Conservation (phyloP, 78 protist species). For the Guillardia theta region DNA sequence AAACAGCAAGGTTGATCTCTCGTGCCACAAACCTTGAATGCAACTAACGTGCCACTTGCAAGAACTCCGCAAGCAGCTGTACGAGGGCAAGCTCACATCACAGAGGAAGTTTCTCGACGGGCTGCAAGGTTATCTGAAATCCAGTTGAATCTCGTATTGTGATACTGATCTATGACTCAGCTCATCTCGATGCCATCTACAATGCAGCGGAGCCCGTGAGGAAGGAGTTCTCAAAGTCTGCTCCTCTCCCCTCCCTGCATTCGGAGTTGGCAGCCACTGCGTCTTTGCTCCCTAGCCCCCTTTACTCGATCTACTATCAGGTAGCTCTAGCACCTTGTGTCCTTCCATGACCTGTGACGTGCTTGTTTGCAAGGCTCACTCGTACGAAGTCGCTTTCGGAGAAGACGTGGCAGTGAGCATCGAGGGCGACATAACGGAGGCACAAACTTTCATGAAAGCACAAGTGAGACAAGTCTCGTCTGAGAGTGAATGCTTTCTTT, state of each 20-base stretch:
- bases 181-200: neutral
- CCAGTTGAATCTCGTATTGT: no score
- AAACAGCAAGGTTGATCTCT: slow-evolving; percentile 14
- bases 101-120: neutral
- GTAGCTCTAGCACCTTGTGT: no score
- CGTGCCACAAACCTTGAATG: no score
- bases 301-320: slow-evolving; percentile 14
- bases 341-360: no score
- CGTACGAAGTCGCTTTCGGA: neutral
- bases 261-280: neutral
- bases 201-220: neutral
- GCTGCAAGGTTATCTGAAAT: neutral
- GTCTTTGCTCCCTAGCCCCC: neutral
- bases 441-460: neutral
- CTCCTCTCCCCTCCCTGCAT: neutral
- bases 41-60: no score
- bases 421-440: neutral
- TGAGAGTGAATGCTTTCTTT: no score
- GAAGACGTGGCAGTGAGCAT: neutral
- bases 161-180: no score
- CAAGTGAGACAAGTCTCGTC: neutral
- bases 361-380: no score
- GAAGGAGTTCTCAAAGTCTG: neutral
- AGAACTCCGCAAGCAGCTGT: neutral
- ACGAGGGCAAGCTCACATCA: neutral